A percentile compares a stretch with the other conserved stretches of the same genome.
These are phyloP conservation scores for Discostella stelligeroides DNA, from an alignment of 108 stramenopile species.

Conservation along the genomic window DNA sequence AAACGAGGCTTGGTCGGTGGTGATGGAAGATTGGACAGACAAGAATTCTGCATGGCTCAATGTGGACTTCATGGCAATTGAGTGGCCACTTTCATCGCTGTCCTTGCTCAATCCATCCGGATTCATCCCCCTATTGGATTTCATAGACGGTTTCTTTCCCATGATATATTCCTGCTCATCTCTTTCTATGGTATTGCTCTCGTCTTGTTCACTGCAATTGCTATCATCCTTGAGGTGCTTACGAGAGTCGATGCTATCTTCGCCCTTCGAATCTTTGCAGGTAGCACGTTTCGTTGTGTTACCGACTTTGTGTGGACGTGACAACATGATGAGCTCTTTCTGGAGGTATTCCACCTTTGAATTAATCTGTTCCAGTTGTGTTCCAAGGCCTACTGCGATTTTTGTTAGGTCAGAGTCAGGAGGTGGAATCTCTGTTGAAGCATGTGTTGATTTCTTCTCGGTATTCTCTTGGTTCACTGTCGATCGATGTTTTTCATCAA, in stretches of 20 bases:
- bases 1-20: constrained; percentile 23
- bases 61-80: constrained; percentile 30
- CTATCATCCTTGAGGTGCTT: background rate
- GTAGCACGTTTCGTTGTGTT: background rate
- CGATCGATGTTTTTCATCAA: too few relatives aligned
- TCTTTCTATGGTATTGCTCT: too few relatives aligned
- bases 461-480: too few relatives aligned
- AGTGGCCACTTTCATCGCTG: background rate
- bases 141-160: background rate
- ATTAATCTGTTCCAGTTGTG: constrained; percentile 7
- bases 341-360: background rate
- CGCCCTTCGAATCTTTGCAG: too few relatives aligned
- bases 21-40: constrained; percentile 44
- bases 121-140: background rate
- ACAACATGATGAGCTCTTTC: background rate
- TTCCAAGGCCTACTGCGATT: background rate
- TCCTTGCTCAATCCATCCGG: too few relatives aligned
- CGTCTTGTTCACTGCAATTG: background rate
- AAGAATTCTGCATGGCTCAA: constrained; percentile 32
- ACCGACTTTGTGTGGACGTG: background rate
- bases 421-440: too few relatives aligned
- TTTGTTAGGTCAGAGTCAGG: background rate
- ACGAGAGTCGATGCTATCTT: too few relatives aligned
- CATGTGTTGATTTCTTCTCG: background rate
- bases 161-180: background rate